A percentile compares a stretch with the other conserved stretches of the same genome.
phyloP scores from a whole-genome alignment of 208 protist species.

The Wallacemonas sp. region DNA sequence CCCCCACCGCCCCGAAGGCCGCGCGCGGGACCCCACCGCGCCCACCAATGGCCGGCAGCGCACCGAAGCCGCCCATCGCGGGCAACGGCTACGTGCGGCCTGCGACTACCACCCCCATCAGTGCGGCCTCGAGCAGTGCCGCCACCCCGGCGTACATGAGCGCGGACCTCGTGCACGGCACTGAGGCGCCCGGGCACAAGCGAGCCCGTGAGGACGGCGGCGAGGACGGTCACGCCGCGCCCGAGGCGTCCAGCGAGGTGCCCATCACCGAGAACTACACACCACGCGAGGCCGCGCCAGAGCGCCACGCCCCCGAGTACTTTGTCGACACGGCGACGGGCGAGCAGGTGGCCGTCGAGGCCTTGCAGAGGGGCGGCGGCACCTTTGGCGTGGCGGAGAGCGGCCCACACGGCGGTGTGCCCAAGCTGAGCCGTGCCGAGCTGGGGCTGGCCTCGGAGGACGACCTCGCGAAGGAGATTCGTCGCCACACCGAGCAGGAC shows the following conservation, averaged over 20 bases:
- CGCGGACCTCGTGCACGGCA: constrained; percentile 44
- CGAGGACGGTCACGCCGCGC: not conserved
- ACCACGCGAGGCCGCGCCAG: constrained; percentile 10
- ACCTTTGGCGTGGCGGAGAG: not conserved
- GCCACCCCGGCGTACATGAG: constrained; percentile 85
- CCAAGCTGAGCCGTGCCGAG: constrained; percentile 16
- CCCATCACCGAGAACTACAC: constrained; percentile 17
- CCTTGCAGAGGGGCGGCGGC: constrained; percentile 2
- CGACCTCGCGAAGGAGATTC: constrained; percentile 31
- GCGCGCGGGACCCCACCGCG: not conserved
- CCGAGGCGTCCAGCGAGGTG: not conserved
- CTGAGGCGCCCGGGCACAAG: constrained; percentile 23
- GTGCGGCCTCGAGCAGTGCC: too few species aligned
- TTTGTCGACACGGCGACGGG: constrained; percentile 26
- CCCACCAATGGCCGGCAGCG: not conserved
- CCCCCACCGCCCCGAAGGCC: not conserved
- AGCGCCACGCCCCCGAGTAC: constrained; percentile 10
- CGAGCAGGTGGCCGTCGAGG: constrained; percentile 17
- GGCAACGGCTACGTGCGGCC: constrained; percentile 9
- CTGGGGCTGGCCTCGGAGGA: constrained; percentile 30
- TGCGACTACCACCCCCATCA: too few species aligned
- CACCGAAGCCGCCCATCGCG: constrained; percentile 5
- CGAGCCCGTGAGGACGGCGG: constrained; percentile 17
- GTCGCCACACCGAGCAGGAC: constrained; percentile 14
- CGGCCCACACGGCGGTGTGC: constrained; percentile 6